Base-by-base conservation (phyloP, 2,329 filamentous ascomycete species). In the Trichoderma oligosporum region DNA sequence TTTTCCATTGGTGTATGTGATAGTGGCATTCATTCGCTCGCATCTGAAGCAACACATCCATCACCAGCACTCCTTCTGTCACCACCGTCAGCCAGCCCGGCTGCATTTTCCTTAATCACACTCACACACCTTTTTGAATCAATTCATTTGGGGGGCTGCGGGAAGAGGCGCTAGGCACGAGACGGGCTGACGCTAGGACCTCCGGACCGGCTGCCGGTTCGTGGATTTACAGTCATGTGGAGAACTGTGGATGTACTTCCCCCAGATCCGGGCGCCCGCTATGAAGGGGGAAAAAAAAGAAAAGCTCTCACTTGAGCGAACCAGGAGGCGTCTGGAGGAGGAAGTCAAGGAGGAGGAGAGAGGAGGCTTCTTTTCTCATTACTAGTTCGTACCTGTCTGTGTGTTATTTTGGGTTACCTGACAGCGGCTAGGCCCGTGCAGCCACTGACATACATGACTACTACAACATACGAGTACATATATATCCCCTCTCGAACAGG, bases 101-200 rank as follows among this genome's bases (percentile, higher is more conserved):
- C 27, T 31, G 20, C 11, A 4, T 39, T 16, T 52, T 14, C 33
- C 24, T 7, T 7, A 41, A 33, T 42, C 47, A 22, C 36, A 18
- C n/a, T 29, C 33, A 38, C 22, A 12, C 46, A 29, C 46, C 35
- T 38, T 35, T 24, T n/a, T 14, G 24, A n/a, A 29, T 27, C 29
- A 29, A 16, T 46, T 38, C 39, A 45, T 27, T 36, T 44, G 20
- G 29, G 11, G 22, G 47, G 16, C 18, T 16, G 12, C 53, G 53
- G 53, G 53, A 56, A 33, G 44, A 56, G 48, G 53, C 53, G 53
- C 53, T 56, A 56, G 53, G 44, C 53, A 44, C 44, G 35, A 39
- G 33, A 39, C 22, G 20, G 9, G 44, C 12, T 9, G 24, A 31
- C 53, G 53, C 53, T 56, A 56, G 44, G 53, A 14, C 44, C 22